Base-by-base conservation (phyloP, 768 basidiomycete genomes). In the Boletus sp. region DNA sequence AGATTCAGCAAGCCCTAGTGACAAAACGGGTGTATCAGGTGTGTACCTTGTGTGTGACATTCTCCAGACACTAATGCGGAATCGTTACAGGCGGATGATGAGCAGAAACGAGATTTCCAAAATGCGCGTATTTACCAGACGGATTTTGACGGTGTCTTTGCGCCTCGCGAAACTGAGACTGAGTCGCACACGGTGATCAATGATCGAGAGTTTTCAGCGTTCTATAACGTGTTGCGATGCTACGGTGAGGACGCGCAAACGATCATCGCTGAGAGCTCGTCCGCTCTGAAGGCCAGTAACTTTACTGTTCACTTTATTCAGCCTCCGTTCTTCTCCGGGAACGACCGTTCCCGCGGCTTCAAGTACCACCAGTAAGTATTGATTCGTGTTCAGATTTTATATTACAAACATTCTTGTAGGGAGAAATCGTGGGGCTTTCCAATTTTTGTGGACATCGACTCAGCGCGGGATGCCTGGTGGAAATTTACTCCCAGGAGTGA, bases 381-480 rank as follows among this genome's bases (percentile, higher is more conserved):
- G 4, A 5, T 33, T 30, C 10, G 23, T 29, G 11, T 11, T 9
- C 5, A 13, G 8, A 25, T 21, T 17, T 14, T 0, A 34, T 25
- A 23, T 33, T 27, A 29, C 14, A 10, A 33, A 53, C 34, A 11
- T 1, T 30, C 9, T 5, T 4, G 1, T 32, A 63, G 62, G 43
- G 50, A 60, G 3, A 45, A 13, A 14, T 17, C 48, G 2, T 64
- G 53, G 62, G 2, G 7, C 4, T 64, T 64, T 9, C 63, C 56
- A 0, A 25, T 64, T 3, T 56, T 64, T 21, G 8, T 64, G 8
- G 23, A 41, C 5, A 25, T 33, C 4, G 0, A 0, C 1, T 7
- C 5, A 13, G 17, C 15, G 3, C 45, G 0, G 11, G 15, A 57
- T 5, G 0, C 10, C 17, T 61, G 32, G 27, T 42, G 35, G 6